Evolutionary conservation across 2,329 filamentous ascomycete species (phyloP).

Genomic region (Penicillium glabrum): DNA sequence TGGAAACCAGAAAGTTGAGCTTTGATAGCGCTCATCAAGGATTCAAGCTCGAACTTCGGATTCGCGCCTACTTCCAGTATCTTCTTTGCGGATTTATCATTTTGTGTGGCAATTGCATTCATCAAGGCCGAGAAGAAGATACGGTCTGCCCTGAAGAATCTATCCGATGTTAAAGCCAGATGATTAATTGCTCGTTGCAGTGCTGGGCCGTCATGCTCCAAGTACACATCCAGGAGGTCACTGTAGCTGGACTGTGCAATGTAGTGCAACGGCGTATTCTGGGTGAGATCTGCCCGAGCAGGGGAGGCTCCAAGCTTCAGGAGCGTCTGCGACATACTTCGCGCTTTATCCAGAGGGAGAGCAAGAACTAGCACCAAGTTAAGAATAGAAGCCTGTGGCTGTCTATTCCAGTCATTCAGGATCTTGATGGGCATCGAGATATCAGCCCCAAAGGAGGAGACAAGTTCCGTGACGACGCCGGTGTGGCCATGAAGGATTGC

Average conservation of each 20-base stretch:
- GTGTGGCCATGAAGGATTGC: slow-evolving; percentile 73
- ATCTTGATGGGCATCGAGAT: slow-evolving; percentile 73
- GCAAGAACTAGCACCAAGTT: slow-evolving; percentile 67
- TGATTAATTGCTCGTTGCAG: slow-evolving; percentile 67
- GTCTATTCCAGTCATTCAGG: slow-evolving; percentile 42
- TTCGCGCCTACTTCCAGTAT: slow-evolving; percentile 65
- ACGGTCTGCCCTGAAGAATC: slow-evolving; percentile 25
- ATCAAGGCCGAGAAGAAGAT: slow-evolving; percentile 54
- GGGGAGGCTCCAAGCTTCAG: slow-evolving; percentile 70
- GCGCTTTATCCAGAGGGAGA: slow-evolving; percentile 63
- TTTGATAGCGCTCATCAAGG: slow-evolving; percentile 34
- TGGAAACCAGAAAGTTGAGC: not conserved
- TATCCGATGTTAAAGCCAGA: slow-evolving; percentile 46
- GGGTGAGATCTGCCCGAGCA: slow-evolving; percentile 67
- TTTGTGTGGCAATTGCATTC: slow-evolving; percentile 56
- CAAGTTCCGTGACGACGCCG: slow-evolving; percentile 67
- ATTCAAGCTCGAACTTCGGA: slow-evolving; percentile 59
- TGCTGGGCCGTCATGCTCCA: slow-evolving; percentile 59
- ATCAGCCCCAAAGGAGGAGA: slow-evolving; percentile 73
- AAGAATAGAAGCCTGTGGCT: slow-evolving; percentile 62
- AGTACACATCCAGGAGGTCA: slow-evolving; percentile 44
- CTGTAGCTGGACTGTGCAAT: slow-evolving; percentile 55
- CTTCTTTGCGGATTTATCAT: slow-evolving; percentile 56
- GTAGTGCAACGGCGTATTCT: slow-evolving; percentile 66
- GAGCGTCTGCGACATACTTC: slow-evolving; percentile 64